Evolutionary conservation across 257 asterid genomes (phyloP).

Genomic region (Hygrophila difformis): DNA sequence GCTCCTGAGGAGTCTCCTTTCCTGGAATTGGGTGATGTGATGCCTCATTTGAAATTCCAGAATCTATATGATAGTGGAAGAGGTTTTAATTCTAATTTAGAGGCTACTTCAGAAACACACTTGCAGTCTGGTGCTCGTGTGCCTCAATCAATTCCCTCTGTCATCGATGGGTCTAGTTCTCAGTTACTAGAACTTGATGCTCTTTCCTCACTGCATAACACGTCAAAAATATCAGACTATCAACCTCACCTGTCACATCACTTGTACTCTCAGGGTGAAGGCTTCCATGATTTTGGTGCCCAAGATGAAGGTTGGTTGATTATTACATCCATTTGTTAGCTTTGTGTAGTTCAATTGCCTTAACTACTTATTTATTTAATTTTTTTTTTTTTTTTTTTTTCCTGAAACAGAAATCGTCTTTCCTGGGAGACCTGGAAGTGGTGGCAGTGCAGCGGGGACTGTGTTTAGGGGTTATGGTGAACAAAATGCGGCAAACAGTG

Average conservation of each 20-base stretch:
- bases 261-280: conserved; percentile 37
- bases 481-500: conserved; percentile 28
- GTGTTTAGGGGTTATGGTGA: conserved; percentile 33
- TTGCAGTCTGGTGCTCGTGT: conserved; percentile 31
- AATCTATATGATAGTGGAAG: conserved; percentile 28
- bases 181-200: conserved; percentile 50
- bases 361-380: conserved; percentile 16
- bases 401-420: conserved; percentile 56
- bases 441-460: conserved; percentile 48
- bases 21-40: conserved; percentile 71
- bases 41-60: conserved; percentile 71
- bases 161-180: conserved; percentile 43
- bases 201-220: conserved; percentile 29
- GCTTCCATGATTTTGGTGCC: conserved; percentile 38
- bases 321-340: too few species aligned
- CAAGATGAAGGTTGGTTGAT: conserved; percentile 60
- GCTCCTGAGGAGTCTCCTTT: conserved; percentile 76
- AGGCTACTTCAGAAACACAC: conserved; percentile 35
- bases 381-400: neutral
- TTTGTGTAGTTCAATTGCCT: conserved; percentile 4
- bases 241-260: conserved; percentile 37
- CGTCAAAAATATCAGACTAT: conserved; percentile 38
- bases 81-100: conserved; percentile 34
- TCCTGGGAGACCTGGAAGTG: conserved; percentile 80
- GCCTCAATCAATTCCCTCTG: conserved; percentile 31